Evolutionary conservation across 2,329 filamentous ascomycete genomes (phyloP), one percentile per base, ranked within the genome.

Genomic region (Colletotrichum theobromicola): DNA sequence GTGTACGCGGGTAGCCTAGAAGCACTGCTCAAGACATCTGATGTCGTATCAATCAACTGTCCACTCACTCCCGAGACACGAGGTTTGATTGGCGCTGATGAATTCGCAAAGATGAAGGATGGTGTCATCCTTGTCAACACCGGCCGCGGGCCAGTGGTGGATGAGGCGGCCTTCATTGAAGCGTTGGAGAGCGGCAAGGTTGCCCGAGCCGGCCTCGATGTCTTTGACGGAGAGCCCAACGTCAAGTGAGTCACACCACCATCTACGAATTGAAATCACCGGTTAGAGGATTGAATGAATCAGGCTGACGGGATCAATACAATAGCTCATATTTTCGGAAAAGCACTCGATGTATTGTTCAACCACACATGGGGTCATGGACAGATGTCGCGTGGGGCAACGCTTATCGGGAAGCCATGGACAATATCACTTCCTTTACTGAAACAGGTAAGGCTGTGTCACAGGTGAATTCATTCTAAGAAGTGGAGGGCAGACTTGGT

Each of bases 61-160:
- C 42, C 42, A 13, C 42, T 50, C n/a, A 50, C 42, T 7, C n/a
- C 42, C 0, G n/a, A 21, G 2, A 50, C 42, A 2, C 42, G n/a
- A 7, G 42, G 12, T 0, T 24, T 50, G 42, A 50, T 50, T 50
- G n/a, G 42, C 1, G 0, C 42, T 4, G n/a, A 13, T 0, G 10
- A 50, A 50, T 50, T 50, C 5, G 2, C n/a, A 4, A 50, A 21
- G n/a, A 50, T 50, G 42, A 13, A 21, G 12, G 3, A 13, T 13
- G 42, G 42, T 0, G 42, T 50, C 42, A 50, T 50, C 10, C 42
- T 50, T 13, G n/a, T 50, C 10, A 50, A 50, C 10, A 50, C 42
- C 7, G 42, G 42, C 42, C 42, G 42, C 0, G 42, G 42, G 42
- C 5, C 42, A 13, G 42, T 50, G n/a, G 42, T 21, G n/a, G 6